Evolutionary conservation across 176 grass and related monocot species (phyloP), one percentile per base, ranked within the genome.

Genomic region (Chrysopogon serrulatus): DNA sequence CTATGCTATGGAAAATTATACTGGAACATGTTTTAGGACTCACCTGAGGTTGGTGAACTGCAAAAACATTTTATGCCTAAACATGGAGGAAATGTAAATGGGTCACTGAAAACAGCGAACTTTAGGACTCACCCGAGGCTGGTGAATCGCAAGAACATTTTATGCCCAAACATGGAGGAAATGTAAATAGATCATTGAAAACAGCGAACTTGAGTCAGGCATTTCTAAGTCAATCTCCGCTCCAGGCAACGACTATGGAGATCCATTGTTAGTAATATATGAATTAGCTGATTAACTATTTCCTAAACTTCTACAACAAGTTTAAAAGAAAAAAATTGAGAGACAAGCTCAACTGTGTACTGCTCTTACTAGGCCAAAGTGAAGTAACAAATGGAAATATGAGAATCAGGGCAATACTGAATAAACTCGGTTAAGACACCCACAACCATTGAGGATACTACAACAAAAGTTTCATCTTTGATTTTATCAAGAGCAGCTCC

Each of bases 401-500:
- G 15, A 28, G 3, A 39, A 21, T 42, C 34, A 4, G 24, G 16
- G 19, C 5, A 40, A 40, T 56, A 40, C 8, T 40, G n/a, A 24
- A 56, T 33, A 53, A 36, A 37, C 43, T 53, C 8, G 31, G 26
- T 9, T n/a, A 56, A 48, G 45, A 48, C 9, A 19, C 21, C 23
- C 53, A 59, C 54, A 5, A 60, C 54, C 54, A 59, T 14, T 27
- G 56, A 59, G 10, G 68, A 30, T 66, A 39, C 57, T 73, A 86
- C 48, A 91, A 69, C 80, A 88, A 75, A 14, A 77, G 19, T 86
- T 65, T 84, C 64, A 78, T 82, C 24, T 71, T 76, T 14, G 78
- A 77, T 34, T 86, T 77, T 18, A 95, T 79, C 23, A 65, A 76
- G 26, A 64, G 61, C 24, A 95, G 43, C 15, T 98, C 96, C 44